Base-by-base conservation (phyloP, 768 basidiomycete genomes). In the Peribolospora baueri region DNA sequence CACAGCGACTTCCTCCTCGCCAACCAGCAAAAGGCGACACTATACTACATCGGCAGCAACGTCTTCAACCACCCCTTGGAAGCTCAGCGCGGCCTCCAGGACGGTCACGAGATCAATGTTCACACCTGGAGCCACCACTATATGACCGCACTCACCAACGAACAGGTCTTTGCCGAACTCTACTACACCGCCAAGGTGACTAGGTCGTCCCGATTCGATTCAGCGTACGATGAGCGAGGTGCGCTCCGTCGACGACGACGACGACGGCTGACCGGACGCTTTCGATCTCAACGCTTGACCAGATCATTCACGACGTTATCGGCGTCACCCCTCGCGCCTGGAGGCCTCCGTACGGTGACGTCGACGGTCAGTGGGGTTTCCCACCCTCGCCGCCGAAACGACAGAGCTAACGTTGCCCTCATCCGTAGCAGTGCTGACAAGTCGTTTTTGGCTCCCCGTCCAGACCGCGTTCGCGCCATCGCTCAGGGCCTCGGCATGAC, bases 71-170 rank as follows among this genome's bases (percentile, higher is more conserved):
- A 68, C 68, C 70, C 69, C 3, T 54, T 68, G 6, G 67, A 71
- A 56, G 69, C 68, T 39, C 62, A 68, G 53, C 56, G 67, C 43
- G 70, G 59, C n/a, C 46, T 65, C 1, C 54, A 55, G 0, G 68
- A 68, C 46, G 67, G 65, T 0, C 70, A 70, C 52, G 60, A 70
- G 57, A 62, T 70, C 11, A 60, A 62, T 43, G 46, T 66, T 37
- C 62, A 61, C 51, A 61, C 62, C 13, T 68, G 64, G 64, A 61
- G 63, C 37, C 68, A 68, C 57, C 61, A 62, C n/a, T 65, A 68
- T 59, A 66, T 69, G 54, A 71, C 71, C 50, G 66, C 66, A 42
- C 55, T 69, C 7, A 67, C 68, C n/a, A 70, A 72, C 62, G 69
- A 68, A 54, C 60, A 67, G 39, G 62, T 69, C 41, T 59, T 72